Evolutionary conservation across 164 flowering plant species (phyloP).

Genomic region (Vitis cinerea): DNA sequence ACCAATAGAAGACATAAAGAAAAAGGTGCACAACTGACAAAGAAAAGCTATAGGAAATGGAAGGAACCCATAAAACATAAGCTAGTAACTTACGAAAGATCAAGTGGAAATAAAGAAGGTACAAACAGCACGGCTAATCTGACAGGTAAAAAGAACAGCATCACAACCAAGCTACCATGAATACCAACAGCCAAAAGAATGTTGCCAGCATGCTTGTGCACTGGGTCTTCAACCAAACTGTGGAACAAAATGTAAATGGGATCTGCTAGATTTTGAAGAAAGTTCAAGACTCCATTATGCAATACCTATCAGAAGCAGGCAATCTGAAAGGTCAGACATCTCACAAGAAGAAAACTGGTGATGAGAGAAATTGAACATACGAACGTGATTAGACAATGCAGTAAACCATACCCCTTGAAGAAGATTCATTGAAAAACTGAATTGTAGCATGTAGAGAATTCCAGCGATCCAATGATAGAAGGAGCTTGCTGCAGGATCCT

Average conservation of each 20-base stretch:
- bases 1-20: neutral
- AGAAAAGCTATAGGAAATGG: neutral
- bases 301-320: constrained; percentile 39
- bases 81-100: constrained; percentile 45
- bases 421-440: constrained; percentile 69
- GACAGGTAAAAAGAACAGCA: constrained; percentile 69
- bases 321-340: neutral
- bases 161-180: constrained; percentile 69
- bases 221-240: constrained; percentile 69
- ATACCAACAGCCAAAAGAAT: constrained; percentile 66
- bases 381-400: neutral
- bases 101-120: constrained; percentile 61
- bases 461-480: constrained; percentile 72
- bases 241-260: constrained; percentile 72
- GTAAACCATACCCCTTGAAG: constrained; percentile 60
- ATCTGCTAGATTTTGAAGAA: constrained; percentile 72
- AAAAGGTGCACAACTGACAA: neutral
- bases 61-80: neutral
- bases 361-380: neutral
- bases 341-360: neutral
- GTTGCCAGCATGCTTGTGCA: constrained; percentile 71
- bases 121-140: constrained; percentile 63
- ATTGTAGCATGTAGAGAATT: constrained; percentile 68
- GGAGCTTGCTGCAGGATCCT: constrained; percentile 65
- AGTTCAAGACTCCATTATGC: constrained; percentile 62